Percentiles rank a stretch among this genome's conserved stretches.
Evolutionary conservation across 129 eudicot genomes (phyloP).

Genomic region (Flaveria brownii): DNA sequence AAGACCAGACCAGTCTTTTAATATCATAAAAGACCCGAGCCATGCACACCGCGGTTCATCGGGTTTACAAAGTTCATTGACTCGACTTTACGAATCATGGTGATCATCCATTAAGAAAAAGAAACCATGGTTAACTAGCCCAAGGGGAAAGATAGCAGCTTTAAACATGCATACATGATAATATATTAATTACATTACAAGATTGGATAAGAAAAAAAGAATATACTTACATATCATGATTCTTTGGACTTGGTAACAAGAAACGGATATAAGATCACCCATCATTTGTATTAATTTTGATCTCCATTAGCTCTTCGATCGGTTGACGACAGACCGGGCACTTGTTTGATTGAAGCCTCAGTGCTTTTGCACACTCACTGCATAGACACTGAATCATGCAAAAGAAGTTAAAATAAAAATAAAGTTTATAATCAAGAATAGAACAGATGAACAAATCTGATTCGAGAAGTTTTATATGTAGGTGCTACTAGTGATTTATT

Average conservation of each 20-base stretch:
- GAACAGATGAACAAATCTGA: slow-evolving; percentile 9
- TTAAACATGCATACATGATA: slow-evolving; percentile 25
- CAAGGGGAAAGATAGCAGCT: slow-evolving; percentile 22
- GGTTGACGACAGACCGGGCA: slow-evolving; percentile 96
- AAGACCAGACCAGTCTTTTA: slow-evolving; percentile 21
- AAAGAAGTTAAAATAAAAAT: neutral
- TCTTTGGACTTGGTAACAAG: slow-evolving; percentile 33
- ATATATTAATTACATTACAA: slow-evolving; percentile 23
- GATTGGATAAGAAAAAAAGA: slow-evolving; percentile 30
- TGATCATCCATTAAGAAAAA: slow-evolving; percentile 15
- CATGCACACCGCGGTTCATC: slow-evolving; percentile 11
- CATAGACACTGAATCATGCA: slow-evolving; percentile 81
- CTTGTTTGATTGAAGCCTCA: slow-evolving; percentile 82
- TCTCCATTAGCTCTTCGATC: slow-evolving; percentile 80
- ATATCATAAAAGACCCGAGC: neutral
- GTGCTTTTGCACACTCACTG: slow-evolving; percentile 85
- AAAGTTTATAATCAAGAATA: neutral
- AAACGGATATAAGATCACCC: slow-evolving; percentile 43
- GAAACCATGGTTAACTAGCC: slow-evolving; percentile 17
- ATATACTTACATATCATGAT: slow-evolving; percentile 29
- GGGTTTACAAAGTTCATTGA: neutral
- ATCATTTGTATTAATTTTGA: slow-evolving; percentile 51
- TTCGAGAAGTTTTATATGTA: neutral
- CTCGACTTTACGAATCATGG: slow-evolving; percentile 17
- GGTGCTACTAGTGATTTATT: too few relatives aligned